phyloP scores from a whole-genome alignment of 768 basidiomycete genomes.

The Phylloporus sp. region DNA sequence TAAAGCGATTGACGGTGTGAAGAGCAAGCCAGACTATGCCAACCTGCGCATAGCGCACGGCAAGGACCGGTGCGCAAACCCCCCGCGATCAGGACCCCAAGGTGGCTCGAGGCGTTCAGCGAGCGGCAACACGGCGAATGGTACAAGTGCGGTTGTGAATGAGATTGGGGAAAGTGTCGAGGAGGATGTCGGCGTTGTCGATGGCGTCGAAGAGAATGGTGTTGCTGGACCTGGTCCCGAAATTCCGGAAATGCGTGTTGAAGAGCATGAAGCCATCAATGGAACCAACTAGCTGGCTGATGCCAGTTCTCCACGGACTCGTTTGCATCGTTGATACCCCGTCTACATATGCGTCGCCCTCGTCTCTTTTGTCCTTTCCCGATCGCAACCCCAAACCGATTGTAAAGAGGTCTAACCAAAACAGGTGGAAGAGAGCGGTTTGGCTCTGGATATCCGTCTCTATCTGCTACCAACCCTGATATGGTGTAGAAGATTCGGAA shows the following conservation, averaged over 20 bases:
- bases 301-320: slow-evolving; percentile 20
- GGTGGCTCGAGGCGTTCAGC: slow-evolving; percentile 54
- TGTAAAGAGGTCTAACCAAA: slow-evolving; percentile 28
- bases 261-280: slow-evolving; percentile 29
- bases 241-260: slow-evolving; percentile 43
- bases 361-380: slow-evolving; percentile 14
- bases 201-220: slow-evolving; percentile 25
- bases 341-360: slow-evolving; percentile 26
- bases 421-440: slow-evolving; percentile 43
- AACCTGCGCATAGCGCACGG: slow-evolving; percentile 90
- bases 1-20: slow-evolving; percentile 97
- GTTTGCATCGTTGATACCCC: slow-evolving; percentile 32
- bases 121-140: slow-evolving; percentile 35
- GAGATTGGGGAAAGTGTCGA: slow-evolving; percentile 21
- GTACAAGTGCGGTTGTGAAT: slow-evolving; percentile 6
- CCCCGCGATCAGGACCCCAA: slow-evolving; percentile 79
- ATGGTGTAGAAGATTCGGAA: slow-evolving; percentile 9
- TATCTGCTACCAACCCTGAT: slow-evolving; percentile 6
- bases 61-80: slow-evolving; percentile 93
- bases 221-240: slow-evolving; percentile 24
- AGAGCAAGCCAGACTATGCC: slow-evolving; percentile 86
- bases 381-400: slow-evolving; percentile 32
- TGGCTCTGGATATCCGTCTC: slow-evolving; percentile 40
- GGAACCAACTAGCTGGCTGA: slow-evolving; percentile 18
- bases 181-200: slow-evolving; percentile 21